Base-by-base conservation (phyloP, 495 filamentous ascomycete genomes). In the Penicillium cataractarum region DNA sequence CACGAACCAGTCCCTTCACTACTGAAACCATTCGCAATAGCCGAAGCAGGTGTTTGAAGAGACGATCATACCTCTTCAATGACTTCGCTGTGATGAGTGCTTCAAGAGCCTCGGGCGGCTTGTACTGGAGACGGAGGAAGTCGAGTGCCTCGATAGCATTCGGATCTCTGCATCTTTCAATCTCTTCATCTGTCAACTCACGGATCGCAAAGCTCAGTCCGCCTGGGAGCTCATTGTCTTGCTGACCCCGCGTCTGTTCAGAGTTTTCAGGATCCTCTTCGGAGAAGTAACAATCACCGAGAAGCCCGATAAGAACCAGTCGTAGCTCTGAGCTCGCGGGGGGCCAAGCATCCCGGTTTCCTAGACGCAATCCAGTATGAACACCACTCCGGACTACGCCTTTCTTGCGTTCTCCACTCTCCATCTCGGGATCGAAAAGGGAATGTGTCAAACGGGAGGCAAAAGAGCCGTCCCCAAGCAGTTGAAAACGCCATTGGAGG, bases 291-390 rank as follows among this genome's bases (percentile, higher is more conserved):
- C 86, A 89, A 61, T 97, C 94, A 3, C 84, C 85, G 13, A 99
- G 80, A 13, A 97, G 82, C 0, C 92, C 94, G 82, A 93, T 96
- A 40, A 99, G 80, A 15, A 91, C 92, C 3, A 97, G 81, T 1
- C 92, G 87, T 31, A 99, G 78, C 67, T 99, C 95, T 6, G 92
- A 97, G 72, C 90, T 95, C 33, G 92, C 92, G 8, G 95, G 94
- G 26, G 94, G 94, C 95, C 94, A 97, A 27, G 82, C 90, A 50
- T 90, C 85, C 60, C 92, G 83, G 19, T 81, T 87, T 8, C 89
- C 90, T 1, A 97, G 75, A 10, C 90, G 88, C 39, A 97, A 80
- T 2, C 95, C 95, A 78, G 96, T 93, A 50, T 82, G 80, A 9
- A 87, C 88, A 12, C 89, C 89, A 35, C 82, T 86, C 5, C 89